These are phyloP conservation scores for Curvularia sp. DNA, from an alignment of 2,329 filamentous ascomycete species.

Conservation along the genomic window DNA sequence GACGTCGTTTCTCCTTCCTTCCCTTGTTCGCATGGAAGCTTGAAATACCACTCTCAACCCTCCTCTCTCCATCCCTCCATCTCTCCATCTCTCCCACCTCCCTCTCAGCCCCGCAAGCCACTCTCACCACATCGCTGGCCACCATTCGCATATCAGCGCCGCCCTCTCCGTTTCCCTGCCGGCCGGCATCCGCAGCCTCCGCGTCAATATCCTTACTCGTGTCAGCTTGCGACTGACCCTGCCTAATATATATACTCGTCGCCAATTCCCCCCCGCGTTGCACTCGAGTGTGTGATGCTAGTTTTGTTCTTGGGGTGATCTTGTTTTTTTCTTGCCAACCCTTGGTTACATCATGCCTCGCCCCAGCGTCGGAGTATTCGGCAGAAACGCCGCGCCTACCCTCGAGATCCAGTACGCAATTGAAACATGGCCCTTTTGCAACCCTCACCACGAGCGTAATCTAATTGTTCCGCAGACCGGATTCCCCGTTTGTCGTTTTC, in stretches of 20 bases:
- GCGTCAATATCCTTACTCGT: conserved; percentile 1
- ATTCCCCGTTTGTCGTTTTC: conserved; percentile 59
- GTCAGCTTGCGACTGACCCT: conserved; percentile 9
- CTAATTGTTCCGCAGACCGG: conserved; percentile 45
- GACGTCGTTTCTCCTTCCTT: neutral
- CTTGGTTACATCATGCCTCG: conserved; percentile 42
- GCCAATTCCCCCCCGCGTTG: neutral
- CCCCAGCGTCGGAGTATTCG: conserved; percentile 46
- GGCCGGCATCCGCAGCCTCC: neutral
- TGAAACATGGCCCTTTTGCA: conserved; percentile 1
- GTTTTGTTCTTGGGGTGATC: conserved; percentile 16
- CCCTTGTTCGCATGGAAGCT: conserved; percentile 1
- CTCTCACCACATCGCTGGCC: conserved; percentile 16
- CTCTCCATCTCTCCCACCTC: conserved; percentile 5
- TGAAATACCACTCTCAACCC: conserved; percentile 1
- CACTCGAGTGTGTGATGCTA: conserved; percentile 5
- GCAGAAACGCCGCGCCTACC: conserved; percentile 42
- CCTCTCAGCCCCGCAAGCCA: conserved; percentile 16
- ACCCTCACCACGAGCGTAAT: conserved; percentile 1
- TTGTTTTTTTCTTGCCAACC: conserved; percentile 16
- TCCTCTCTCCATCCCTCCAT: neutral
- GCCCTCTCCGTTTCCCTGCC: neutral
- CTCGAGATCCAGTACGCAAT: conserved; percentile 56
- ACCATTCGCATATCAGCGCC: conserved; percentile 9
- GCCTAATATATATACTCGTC: conserved; percentile 6